Percentiles rank a stretch among this genome's conserved stretches.
These are phyloP conservation scores for Rhizopogon vulgaris DNA, from an alignment of 768 basidiomycete genomes.

Conservation along the genomic window DNA sequence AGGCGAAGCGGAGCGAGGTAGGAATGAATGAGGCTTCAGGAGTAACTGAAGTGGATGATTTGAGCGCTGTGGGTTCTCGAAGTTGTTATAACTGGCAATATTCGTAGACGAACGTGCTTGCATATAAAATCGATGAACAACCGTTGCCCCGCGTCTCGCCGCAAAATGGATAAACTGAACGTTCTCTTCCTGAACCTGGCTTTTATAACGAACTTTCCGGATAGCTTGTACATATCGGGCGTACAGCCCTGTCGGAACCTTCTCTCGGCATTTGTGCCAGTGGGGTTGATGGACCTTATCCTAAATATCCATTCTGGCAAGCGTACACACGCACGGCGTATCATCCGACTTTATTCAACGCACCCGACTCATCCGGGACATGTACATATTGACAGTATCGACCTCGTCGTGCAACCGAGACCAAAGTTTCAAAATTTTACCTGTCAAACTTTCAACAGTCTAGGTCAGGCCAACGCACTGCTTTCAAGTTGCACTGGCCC, in stretches of 20 bases:
- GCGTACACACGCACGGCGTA: no score
- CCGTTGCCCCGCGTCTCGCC: slow-evolving; percentile 3
- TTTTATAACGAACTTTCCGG: slow-evolving; percentile 26
- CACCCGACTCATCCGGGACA: neutral
- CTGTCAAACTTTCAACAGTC: neutral
- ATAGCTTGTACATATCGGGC: slow-evolving; percentile 25
- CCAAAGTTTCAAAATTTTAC: neutral
- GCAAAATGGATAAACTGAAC: slow-evolving; percentile 3
- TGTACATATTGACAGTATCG: neutral
- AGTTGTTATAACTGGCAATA: slow-evolving; percentile 14
- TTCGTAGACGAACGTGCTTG: slow-evolving; percentile 29
- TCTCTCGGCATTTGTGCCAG: slow-evolving; percentile 5
- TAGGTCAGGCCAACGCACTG: neutral
- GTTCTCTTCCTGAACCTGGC: slow-evolving; percentile 12
- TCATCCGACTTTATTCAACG: no score
- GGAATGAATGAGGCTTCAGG: slow-evolving; percentile 1
- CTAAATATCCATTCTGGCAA: slow-evolving; percentile 3
- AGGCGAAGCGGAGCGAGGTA: slow-evolving; percentile 4
- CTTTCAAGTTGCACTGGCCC: no score
- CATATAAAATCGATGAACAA: slow-evolving; percentile 13
- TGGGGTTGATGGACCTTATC: neutral
- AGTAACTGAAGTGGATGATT: slow-evolving; percentile 6
- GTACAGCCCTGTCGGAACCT: neutral
- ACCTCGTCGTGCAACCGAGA: no score
- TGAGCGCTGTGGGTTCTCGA: neutral